phyloP scores from a whole-genome alignment of 1,139 yeast species.

The Hansenula anomala region DNA sequence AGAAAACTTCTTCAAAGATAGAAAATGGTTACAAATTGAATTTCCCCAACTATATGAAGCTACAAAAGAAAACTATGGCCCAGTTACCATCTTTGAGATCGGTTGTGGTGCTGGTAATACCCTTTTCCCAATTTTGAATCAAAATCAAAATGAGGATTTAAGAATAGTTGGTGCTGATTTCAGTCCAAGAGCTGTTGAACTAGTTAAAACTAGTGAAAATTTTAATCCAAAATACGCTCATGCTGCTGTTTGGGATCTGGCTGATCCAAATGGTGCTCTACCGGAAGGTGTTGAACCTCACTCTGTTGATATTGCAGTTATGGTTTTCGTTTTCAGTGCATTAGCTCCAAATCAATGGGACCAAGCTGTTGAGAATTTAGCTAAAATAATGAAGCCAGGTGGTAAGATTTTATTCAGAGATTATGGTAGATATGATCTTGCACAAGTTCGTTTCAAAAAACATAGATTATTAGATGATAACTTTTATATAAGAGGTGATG shows the following conservation, averaged over 20 bases:
- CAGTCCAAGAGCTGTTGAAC: slow-evolving; percentile 83
- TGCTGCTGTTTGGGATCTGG: slow-evolving; percentile 95
- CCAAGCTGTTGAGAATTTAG: slow-evolving; percentile 66
- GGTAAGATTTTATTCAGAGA: slow-evolving; percentile 89
- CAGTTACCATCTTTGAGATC: slow-evolving; percentile 74
- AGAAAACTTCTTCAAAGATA: slow-evolving; percentile 92
- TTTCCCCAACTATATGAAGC: slow-evolving; percentile 82
- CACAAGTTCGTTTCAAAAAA: slow-evolving; percentile 91
- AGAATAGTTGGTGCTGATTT: slow-evolving; percentile 85
- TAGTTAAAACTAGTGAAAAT: slow-evolving; percentile 60
- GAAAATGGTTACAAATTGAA: slow-evolving; percentile 94
- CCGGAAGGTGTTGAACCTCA: slow-evolving; percentile 82
- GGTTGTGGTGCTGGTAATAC: slow-evolving; percentile 99
- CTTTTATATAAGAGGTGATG: slow-evolving; percentile 95
- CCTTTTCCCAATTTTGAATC: slow-evolving; percentile 78
- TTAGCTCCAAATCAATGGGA: slow-evolving; percentile 90
- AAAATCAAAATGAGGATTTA: slow-evolving; percentile 75
- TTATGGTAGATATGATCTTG: slow-evolving; percentile 92
- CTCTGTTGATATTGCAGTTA: slow-evolving; percentile 84
- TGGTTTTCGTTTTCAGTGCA: slow-evolving; percentile 93
- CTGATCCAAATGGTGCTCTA: slow-evolving; percentile 65
- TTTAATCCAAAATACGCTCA: slow-evolving; percentile 64
- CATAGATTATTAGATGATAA: slow-evolving; percentile 85
- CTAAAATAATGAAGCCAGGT: slow-evolving; percentile 81
- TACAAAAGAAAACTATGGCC: slow-evolving; percentile 65